Evolutionary conservation across 2,329 filamentous ascomycete genomes (phyloP).

Genomic region (Xylariales sp.): DNA sequence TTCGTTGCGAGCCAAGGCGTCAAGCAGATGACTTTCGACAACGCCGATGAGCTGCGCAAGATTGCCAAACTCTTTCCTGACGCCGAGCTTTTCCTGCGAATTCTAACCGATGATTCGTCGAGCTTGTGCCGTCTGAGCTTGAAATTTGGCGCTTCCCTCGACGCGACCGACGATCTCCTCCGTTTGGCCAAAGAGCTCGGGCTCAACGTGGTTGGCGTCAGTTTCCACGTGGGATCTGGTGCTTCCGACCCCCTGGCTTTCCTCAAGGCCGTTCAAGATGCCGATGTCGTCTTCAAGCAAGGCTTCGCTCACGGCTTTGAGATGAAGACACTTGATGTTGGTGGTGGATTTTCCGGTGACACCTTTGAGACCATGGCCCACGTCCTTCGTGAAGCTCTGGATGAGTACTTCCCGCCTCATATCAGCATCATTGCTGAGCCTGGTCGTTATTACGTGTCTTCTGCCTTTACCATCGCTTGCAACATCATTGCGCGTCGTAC

Average conservation of each 20-base stretch:
- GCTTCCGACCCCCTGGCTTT: slow-evolving; percentile 94
- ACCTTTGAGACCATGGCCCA: slow-evolving; percentile 91
- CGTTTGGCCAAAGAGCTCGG: slow-evolving; percentile 82
- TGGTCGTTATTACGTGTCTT: slow-evolving; percentile 93
- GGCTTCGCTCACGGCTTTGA: slow-evolving; percentile 80
- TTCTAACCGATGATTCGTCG: slow-evolving; percentile 94
- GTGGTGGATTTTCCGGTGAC: slow-evolving; percentile 91
- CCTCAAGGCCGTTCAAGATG: slow-evolving; percentile 89
- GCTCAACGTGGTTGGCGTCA: slow-evolving; percentile 93
- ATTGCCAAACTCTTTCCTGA: slow-evolving; percentile 90
- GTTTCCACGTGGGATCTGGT: slow-evolving; percentile 97
- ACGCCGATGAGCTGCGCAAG: slow-evolving; percentile 97
- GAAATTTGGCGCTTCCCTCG: slow-evolving; percentile 95
- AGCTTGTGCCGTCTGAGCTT: slow-evolving; percentile 94
- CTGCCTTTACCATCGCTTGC: slow-evolving; percentile 93
- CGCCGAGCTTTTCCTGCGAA: slow-evolving; percentile 92
- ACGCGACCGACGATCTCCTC: slow-evolving; percentile 81
- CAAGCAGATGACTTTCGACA: slow-evolving; percentile 99
- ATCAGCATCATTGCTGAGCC: slow-evolving; percentile 94
- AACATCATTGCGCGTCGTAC: slow-evolving; percentile 96
- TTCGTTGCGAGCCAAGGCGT: slow-evolving; percentile 87
- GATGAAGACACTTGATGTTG: slow-evolving; percentile 90
- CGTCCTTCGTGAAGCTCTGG: slow-evolving; percentile 81
- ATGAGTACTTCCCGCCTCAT: slow-evolving; percentile 85
- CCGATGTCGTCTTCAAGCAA: slow-evolving; percentile 88